Evolutionary conservation across 106 monocot species (phyloP).

Genomic region (Dioscorea alata): DNA sequence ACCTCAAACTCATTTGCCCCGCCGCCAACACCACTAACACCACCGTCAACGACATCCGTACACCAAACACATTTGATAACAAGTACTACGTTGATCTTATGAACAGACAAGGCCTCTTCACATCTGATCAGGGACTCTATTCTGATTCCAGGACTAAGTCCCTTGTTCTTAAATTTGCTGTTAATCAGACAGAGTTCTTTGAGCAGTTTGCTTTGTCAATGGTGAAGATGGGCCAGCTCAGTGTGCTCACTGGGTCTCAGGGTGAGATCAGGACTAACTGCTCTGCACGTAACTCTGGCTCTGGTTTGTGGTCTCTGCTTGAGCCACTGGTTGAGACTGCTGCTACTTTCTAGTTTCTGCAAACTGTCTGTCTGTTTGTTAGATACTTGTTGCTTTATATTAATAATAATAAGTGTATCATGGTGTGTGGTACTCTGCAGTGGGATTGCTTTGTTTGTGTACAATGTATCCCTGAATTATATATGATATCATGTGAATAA

Average conservation of each 20-base stretch:
- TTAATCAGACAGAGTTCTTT: constrained; percentile 34
- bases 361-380: background rate
- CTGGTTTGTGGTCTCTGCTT: constrained; percentile 14
- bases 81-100: constrained; percentile 46
- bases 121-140: constrained; percentile 44
- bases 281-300: constrained; percentile 25
- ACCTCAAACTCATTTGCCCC: constrained; percentile 17
- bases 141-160: constrained; percentile 21
- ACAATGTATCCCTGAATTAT: no score
- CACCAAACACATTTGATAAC: constrained; percentile 11
- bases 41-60: constrained; percentile 18
- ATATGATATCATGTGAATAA: background rate
- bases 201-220: constrained; percentile 29
- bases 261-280: constrained; percentile 51
- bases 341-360: background rate
- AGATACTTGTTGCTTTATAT: no score
- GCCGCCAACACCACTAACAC: constrained; percentile 20
- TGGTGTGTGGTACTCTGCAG: background rate
- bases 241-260: constrained; percentile 19
- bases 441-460: background rate
- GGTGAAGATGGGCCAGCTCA: constrained; percentile 44
- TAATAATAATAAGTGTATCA: background rate
- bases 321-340: constrained; percentile 5
- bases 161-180: constrained; percentile 21
- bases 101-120: constrained; percentile 39